phyloP scores from a whole-genome alignment of 208 protist species.

The Sergeia podlipaevii region DNA sequence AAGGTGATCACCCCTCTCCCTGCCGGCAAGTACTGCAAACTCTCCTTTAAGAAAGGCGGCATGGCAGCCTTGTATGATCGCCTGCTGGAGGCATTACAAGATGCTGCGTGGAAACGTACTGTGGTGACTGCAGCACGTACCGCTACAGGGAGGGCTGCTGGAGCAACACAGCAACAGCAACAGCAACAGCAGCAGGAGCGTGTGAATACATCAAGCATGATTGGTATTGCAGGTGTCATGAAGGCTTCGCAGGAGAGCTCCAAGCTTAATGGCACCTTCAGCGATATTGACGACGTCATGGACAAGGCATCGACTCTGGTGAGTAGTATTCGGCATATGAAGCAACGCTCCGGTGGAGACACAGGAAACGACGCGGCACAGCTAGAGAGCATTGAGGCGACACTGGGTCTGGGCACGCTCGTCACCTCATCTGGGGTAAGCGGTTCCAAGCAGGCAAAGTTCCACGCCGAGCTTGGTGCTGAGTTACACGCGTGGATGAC shows the following conservation, averaged over 20 bases:
- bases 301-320: constrained; percentile 70
- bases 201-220: constrained; percentile 26
- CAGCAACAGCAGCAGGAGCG: not conserved
- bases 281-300: constrained; percentile 86
- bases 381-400: constrained; percentile 85
- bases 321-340: constrained; percentile 51
- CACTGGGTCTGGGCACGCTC: constrained; percentile 66
- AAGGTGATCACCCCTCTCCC: constrained; percentile 67
- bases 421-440: constrained; percentile 17
- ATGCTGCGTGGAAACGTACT: constrained; percentile 28
- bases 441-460: constrained; percentile 14
- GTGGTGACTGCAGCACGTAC: not conserved
- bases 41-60: constrained; percentile 66
- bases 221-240: constrained; percentile 79
- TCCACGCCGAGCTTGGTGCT: constrained; percentile 54
- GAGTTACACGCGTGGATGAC: constrained; percentile 85
- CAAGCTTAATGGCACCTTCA: constrained; percentile 47
- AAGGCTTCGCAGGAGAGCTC: constrained; percentile 38
- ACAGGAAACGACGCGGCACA: constrained; percentile 24
- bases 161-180: not conserved
- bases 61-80: constrained; percentile 38
- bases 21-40: constrained; percentile 24
- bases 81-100: constrained; percentile 30
- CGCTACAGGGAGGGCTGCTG: not conserved
- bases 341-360: constrained; percentile 32